phyloP scores from a whole-genome alignment of 73 alveolate genomes.

The Paramecium octaurelia region DNA sequence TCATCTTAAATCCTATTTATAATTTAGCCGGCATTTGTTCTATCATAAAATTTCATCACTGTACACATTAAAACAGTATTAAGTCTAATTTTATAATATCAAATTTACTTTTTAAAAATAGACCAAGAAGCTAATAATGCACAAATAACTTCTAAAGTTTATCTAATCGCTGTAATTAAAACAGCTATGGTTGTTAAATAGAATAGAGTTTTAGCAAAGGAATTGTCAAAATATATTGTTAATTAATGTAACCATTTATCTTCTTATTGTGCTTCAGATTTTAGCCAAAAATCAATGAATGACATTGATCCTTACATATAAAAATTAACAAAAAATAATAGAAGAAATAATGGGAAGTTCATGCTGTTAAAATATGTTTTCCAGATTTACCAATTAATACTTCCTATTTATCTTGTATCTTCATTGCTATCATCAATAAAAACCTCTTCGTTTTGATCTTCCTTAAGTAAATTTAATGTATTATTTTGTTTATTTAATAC shows the following conservation, averaged over 20 bases:
- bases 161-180: neutral
- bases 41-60: slow-evolving; percentile 80
- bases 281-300: slow-evolving; percentile 3
- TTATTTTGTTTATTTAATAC: neutral
- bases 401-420: neutral
- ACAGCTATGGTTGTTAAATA: neutral
- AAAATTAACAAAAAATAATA: neutral
- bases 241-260: slow-evolving; percentile 9
- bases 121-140: neutral
- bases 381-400: neutral
- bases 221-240: neutral
- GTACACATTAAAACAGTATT: neutral
- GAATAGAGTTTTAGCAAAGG: neutral
- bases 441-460: neutral
- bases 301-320: neutral
- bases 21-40: slow-evolving; percentile 82
- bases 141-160: neutral
- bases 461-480: neutral
- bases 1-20: slow-evolving; percentile 85
- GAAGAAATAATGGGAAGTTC: neutral
- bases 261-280: neutral
- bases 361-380: neutral
- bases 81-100: neutral
- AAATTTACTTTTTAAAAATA: neutral
- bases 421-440: neutral